Conservation (phyloP, 345 rosid genomes). For the Arabis hirsuta region DNA sequence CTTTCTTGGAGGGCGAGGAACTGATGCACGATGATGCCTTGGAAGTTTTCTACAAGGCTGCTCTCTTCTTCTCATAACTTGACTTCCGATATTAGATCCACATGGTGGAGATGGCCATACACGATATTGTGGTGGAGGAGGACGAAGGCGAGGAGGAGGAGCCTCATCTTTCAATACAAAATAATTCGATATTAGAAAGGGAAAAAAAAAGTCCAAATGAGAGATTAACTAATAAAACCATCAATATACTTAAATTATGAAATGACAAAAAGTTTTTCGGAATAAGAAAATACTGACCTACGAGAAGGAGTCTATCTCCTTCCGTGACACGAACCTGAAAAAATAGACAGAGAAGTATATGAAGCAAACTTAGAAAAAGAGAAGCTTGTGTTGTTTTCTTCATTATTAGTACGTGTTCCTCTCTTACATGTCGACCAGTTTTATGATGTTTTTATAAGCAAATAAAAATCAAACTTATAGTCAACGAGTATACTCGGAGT, state of each 20-base stretch:
- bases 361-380: background rate
- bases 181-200: too few species aligned
- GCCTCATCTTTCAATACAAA: background rate
- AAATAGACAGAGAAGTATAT: background rate
- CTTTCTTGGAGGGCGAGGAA: background rate
- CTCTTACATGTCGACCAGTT: background rate
- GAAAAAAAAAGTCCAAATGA: too few species aligned
- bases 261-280: background rate
- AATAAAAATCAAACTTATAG: background rate
- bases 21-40: background rate
- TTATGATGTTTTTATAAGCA: background rate
- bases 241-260: background rate
- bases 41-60: background rate
- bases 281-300: background rate
- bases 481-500: too few species aligned
- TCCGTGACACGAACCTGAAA: background rate
- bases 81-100: constrained; percentile 3
- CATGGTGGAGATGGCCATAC: background rate
- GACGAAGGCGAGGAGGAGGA: too few species aligned
- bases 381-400: background rate
- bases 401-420: background rate
- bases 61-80: background rate
- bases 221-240: background rate
- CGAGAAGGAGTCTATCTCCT: background rate
- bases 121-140: too few species aligned